Evolutionary conservation across 208 protist species (phyloP), one percentile per base, ranked within the genome.

Genomic region (Tritrichomonas musculus): DNA sequence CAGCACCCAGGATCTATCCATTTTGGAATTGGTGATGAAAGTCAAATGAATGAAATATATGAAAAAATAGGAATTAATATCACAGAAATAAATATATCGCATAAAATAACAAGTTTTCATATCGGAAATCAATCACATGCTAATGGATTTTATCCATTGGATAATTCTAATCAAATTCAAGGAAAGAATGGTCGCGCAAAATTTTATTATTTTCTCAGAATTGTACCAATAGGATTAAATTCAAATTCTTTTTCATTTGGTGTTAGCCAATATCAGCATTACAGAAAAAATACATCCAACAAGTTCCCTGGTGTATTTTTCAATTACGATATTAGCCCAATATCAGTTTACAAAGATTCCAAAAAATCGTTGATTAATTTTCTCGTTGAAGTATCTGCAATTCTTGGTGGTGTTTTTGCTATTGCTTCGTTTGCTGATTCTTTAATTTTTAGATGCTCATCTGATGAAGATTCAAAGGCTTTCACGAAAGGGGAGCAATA

Each of bases 331-430:
- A 49, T 88, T 88, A 44, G n/a, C 57, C 77, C 47, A 39, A 88
- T 88, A 39, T 44, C 17, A 39, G 47, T 88, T 33, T 22, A 44
- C 39, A 57, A 49, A 11, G 20, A 3, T 39, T 14, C 9, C 1
- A 53, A 57, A 1, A 30, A 44, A 53, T 60, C 14, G 4, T 57
- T 57, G 8, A 88, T 57, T 1, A n/a, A 88, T 25, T 50, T 88
- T 39, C 14, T 88, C 30, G 47, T 47, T 9, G 77, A 88, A 20
- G 3, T 88, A 33, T 53, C 47, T 27, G 33, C 77, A 1, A 88
- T 88, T 39, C 77, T 88, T 50, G 77, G 77, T 39, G 77, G 77
- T 57, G 77, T 88, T 39, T 88, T 88, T 39, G 77, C 77, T 22
- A 53, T 88, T 88, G 13, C n/a, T 36, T 47, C 77, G 9, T 88